These are phyloP conservation scores for Neocallimastix lanati DNA, from an alignment of 192 early-diverging fungal species.

Conservation along the genomic window DNA sequence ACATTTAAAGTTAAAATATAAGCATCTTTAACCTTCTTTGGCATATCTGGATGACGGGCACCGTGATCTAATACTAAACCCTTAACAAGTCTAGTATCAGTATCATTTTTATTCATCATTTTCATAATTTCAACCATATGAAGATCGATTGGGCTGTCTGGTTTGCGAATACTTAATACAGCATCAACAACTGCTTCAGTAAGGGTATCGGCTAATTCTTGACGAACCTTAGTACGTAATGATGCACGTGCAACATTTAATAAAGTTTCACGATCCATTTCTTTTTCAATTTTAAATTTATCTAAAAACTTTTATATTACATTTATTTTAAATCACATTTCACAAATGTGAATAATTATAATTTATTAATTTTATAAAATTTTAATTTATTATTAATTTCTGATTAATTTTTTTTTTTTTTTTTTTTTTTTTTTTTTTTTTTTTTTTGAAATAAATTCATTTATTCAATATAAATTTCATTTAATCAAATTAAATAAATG, in stretches of 20 bases:
- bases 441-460: too few relatives aligned
- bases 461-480: too few relatives aligned
- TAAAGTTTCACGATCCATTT: conserved; percentile 78
- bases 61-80: conserved; percentile 97
- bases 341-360: too few relatives aligned
- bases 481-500: too few relatives aligned
- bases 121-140: conserved; percentile 99
- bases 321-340: too few relatives aligned
- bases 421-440: too few relatives aligned
- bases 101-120: conserved; percentile 97
- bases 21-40: conserved; percentile 76
- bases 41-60: conserved; percentile 99
- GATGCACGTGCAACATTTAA: conserved; percentile 84
- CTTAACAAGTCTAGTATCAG: conserved; percentile 81
- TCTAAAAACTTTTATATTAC: conserved; percentile 75
- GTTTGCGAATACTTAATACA: conserved; percentile 65
- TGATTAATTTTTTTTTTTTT: too few relatives aligned
- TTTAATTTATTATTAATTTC: too few relatives aligned
- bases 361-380: too few relatives aligned
- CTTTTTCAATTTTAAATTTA: conserved; percentile 50
- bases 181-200: conserved; percentile 95
- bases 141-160: conserved; percentile 79
- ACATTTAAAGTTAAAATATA: conserved; percentile 91
- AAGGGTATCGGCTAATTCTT: conserved; percentile 69
- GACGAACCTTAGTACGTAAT: conserved; percentile 84